Percentiles rank a stretch among this genome's conserved stretches.
These are phyloP conservation scores for Tylopilus subfusipes DNA, from an alignment of 768 basidiomycete genomes.

Conservation along the genomic window DNA sequence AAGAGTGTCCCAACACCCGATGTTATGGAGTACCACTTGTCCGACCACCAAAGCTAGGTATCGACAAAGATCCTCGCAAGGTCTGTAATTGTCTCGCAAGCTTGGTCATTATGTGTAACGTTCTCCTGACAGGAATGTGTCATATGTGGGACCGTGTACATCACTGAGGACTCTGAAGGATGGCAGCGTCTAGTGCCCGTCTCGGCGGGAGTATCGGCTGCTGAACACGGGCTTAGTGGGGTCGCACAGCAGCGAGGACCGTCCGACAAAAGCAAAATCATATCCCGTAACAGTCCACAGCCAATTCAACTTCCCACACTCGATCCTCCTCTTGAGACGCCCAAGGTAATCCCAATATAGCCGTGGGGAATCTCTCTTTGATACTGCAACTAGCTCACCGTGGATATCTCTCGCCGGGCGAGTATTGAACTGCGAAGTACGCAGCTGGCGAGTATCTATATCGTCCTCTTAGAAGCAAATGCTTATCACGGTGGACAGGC, in stretches of 20 bases:
- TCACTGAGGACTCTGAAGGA: constrained; percentile 53
- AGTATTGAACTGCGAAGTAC: constrained; percentile 15
- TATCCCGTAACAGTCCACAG: constrained; percentile 25
- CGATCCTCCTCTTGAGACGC: constrained; percentile 28
- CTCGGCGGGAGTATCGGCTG: constrained; percentile 5
- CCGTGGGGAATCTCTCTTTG: background rate
- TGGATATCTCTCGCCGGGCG: constrained; percentile 14
- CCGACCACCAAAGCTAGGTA: constrained; percentile 62
- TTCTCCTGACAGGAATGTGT: constrained; percentile 65
- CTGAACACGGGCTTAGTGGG: constrained; percentile 3
- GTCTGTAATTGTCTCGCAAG: constrained; percentile 34
- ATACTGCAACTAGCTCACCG: constrained; percentile 17
- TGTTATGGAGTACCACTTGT: constrained; percentile 87
- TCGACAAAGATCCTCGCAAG: constrained; percentile 63
- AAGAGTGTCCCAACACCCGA: constrained; percentile 66
- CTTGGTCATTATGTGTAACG: constrained; percentile 1
- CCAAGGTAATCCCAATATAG: constrained; percentile 22
- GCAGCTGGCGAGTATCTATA: constrained; percentile 14
- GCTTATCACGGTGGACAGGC: constrained; percentile 17
- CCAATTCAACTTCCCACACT: constrained; percentile 33
- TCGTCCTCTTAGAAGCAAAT: background rate
- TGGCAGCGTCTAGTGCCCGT: constrained; percentile 42
- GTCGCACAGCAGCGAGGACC: constrained; percentile 3
- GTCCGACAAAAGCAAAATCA: constrained; percentile 10
- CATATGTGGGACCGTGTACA: constrained; percentile 62